Percentiles rank a stretch among this genome's conserved stretches.
phyloP scores from a whole-genome alignment of 2,329 filamentous ascomycete genomes.

The Aspergillus sp. region DNA sequence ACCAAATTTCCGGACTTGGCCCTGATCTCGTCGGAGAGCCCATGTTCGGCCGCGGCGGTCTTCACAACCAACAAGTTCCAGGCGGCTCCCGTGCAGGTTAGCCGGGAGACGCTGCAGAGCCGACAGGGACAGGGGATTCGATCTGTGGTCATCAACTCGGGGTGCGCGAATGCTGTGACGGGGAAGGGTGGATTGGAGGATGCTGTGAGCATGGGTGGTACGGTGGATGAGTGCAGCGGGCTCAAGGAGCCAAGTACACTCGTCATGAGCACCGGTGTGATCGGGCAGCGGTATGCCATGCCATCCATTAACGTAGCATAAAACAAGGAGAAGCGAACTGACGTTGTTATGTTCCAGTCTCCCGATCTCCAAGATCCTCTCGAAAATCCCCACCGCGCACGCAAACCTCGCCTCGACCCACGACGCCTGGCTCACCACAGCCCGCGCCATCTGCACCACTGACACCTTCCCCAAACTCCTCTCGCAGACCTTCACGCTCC shows the following conservation, averaged over 20 bases:
- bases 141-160: conserved; percentile 85
- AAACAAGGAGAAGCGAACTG: not conserved
- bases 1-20: conserved; percentile 86
- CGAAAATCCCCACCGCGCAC: conserved; percentile 70
- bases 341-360: conserved; percentile 44
- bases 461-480: conserved; percentile 97
- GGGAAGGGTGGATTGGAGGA: conserved; percentile 84
- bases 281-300: conserved; percentile 66
- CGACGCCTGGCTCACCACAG: conserved; percentile 76
- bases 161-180: conserved; percentile 94
- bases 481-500: conserved; percentile 74
- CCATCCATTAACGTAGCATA: not conserved
- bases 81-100: conserved; percentile 86
- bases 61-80: conserved; percentile 99
- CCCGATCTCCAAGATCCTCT: conserved; percentile 82
- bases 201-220: conserved; percentile 71
- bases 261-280: conserved; percentile 98
- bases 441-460: conserved; percentile 91
- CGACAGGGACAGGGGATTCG: conserved; percentile 62
- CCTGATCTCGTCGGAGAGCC: conserved; percentile 74
- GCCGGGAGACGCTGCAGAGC: conserved; percentile 60
- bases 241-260: conserved; percentile 56
- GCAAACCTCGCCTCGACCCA: conserved; percentile 64
- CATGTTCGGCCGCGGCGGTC: conserved; percentile 80
- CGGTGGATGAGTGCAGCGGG: conserved; percentile 62